Evolutionary conservation across 2,329 filamentous ascomycete genomes (phyloP).

Genomic region (Chrysosporium queenslandicum): DNA sequence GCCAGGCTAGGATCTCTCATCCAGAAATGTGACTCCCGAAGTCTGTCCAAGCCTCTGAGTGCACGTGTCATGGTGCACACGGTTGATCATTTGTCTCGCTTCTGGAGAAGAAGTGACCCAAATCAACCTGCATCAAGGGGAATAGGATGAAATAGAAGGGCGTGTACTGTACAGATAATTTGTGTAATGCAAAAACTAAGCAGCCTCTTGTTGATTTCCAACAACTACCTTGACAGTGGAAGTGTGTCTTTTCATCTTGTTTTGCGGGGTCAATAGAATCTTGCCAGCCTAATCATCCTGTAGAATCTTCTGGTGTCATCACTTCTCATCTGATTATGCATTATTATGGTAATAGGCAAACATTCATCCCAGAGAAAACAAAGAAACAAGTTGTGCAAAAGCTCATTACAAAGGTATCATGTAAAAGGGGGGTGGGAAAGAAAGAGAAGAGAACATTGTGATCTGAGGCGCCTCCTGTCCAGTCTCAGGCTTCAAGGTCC

Average conservation of each 20-base stretch:
- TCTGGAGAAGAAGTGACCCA: not conserved
- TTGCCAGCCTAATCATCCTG: not conserved
- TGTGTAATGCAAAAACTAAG: conserved; percentile 3
- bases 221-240: not conserved
- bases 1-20: too few relatives aligned
- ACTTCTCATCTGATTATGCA: not conserved
- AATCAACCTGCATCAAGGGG: not conserved
- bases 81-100: not conserved
- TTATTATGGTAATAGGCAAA: not conserved
- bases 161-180: conserved; percentile 9
- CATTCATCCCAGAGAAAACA: not conserved
- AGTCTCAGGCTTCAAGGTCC: not conserved
- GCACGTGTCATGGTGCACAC: not conserved
- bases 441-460: not conserved
- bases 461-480: not conserved
- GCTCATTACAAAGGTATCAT: not conserved
- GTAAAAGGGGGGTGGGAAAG: not conserved
- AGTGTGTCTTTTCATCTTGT: not conserved
- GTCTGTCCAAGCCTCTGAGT: not conserved
- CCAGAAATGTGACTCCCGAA: too few relatives aligned
- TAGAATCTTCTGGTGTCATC: not conserved
- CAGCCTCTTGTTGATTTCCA: not conserved
- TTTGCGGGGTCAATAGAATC: too few relatives aligned
- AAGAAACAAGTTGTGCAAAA: not conserved
- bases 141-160: not conserved